phyloP scores from a whole-genome alignment of 345 rosid genomes.

The Brassica carinata region DNA sequence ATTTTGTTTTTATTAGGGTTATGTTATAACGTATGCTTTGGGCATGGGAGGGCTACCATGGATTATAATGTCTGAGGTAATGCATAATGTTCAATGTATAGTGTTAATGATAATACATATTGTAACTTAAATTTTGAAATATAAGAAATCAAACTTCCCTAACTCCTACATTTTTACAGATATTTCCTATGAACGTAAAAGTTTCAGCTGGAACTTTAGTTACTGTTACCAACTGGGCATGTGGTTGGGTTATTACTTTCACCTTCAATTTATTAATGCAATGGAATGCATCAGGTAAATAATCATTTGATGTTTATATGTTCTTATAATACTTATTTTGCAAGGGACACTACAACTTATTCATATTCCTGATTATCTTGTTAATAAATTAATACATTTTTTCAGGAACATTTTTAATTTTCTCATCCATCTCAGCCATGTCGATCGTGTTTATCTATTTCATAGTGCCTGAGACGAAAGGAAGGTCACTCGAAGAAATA shows the following conservation, averaged over 20 bases:
- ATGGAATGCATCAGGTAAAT: slow-evolving; percentile 53
- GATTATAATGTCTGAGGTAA: slow-evolving; percentile 72
- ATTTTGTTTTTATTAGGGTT: slow-evolving; percentile 38
- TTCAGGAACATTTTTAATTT: slow-evolving; percentile 60
- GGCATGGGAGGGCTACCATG: slow-evolving; percentile 63
- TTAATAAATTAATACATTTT: neutral
- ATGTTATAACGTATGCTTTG: slow-evolving; percentile 30
- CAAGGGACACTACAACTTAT: neutral
- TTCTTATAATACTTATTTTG: neutral
- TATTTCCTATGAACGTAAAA: slow-evolving; percentile 54
- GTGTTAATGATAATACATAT: neutral
- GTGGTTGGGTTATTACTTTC: slow-evolving; percentile 50
- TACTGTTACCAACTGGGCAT: slow-evolving; percentile 44
- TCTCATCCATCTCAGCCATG: slow-evolving; percentile 18
- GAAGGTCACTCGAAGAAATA: slow-evolving; percentile 56
- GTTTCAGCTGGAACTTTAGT: slow-evolving; percentile 60
- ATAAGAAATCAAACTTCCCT: neutral
- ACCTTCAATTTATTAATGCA: slow-evolving; percentile 51
- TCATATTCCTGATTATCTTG: neutral
- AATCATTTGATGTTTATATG: neutral
- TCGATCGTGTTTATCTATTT: slow-evolving; percentile 45
- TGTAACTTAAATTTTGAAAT: neutral
- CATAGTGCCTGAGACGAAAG: slow-evolving; percentile 61
- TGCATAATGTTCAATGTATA: neutral
- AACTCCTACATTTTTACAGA: slow-evolving; percentile 30